Conservation (phyloP, 495 filamentous ascomycete species). For the Penicillium lividum region DNA sequence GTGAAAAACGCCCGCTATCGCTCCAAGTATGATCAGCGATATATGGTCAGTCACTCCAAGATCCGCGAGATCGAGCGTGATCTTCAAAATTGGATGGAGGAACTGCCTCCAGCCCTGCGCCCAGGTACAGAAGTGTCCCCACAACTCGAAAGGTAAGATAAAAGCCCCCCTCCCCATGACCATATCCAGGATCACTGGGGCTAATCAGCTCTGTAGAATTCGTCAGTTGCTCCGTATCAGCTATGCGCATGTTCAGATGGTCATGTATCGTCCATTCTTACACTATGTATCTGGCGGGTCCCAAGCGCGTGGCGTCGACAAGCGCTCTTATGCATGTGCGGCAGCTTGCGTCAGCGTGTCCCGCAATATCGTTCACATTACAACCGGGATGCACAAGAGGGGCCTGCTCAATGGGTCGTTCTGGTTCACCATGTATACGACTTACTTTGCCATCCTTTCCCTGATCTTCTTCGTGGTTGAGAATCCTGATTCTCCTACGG, state of each 20-base stretch:
- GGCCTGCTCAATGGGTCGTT: slow-evolving; percentile 84
- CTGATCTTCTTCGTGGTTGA: slow-evolving; percentile 88
- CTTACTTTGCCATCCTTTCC: slow-evolving; percentile 91
- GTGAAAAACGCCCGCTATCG: slow-evolving; percentile 63
- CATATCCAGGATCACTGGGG: not conserved
- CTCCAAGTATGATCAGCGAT: slow-evolving; percentile 59
- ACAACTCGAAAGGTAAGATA: slow-evolving; percentile 68
- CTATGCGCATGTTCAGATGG: slow-evolving; percentile 90
- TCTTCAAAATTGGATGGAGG: slow-evolving; percentile 80
- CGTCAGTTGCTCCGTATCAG: slow-evolving; percentile 86
- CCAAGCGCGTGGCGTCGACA: slow-evolving; percentile 69
- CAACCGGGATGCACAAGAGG: slow-evolving; percentile 81
- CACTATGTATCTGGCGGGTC: slow-evolving; percentile 84
- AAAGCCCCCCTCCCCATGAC: not conserved
- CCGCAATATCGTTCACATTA: slow-evolving; percentile 92
- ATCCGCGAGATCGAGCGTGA: slow-evolving; percentile 91
- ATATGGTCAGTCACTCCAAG: slow-evolving; percentile 83
- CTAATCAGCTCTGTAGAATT: slow-evolving; percentile 52
- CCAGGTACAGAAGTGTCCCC: slow-evolving; percentile 73
- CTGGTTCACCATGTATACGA: slow-evolving; percentile 97
- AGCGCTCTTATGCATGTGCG: slow-evolving; percentile 86
- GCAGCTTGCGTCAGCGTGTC: slow-evolving; percentile 90
- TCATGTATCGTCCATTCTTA: slow-evolving; percentile 92
- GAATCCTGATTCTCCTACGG: slow-evolving; percentile 75
- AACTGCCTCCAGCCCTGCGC: slow-evolving; percentile 70